Evolutionary conservation across 148 eudicot genomes (phyloP), one percentile per base, ranked within the genome.

Genomic region (Chenopodium quinoa): DNA sequence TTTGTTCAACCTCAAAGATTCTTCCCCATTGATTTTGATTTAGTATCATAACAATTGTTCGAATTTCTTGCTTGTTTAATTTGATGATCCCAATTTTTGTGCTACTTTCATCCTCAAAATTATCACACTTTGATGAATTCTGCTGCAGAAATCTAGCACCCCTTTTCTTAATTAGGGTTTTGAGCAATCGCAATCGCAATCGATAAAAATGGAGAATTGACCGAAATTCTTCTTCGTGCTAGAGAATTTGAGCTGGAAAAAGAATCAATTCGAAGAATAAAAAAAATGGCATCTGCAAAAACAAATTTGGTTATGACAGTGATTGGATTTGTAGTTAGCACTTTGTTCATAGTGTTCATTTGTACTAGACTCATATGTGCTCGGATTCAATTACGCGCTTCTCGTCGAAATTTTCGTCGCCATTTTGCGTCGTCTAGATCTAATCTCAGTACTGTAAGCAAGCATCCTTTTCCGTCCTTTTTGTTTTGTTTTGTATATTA

Each of bases 251-350:
- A 67, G 19, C 23, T 67, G 71, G 1, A 2, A 11, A 29, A 66
- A 29, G 17, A 67, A 56, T 1, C 71, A 22, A 27, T 29, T 67
- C 12, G 31, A 29, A 65, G 34, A 23, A 23, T 3, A 12, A 25
- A 67, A 58, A 69, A 62, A 76, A 93, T 93, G 90, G 82, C 83
- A 31, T 91, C 97, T 52, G 82, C 91, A 20, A 91, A 92, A 65
- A 85, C 88, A 74, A 93, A 95, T 81, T 84, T 93, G 85, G 99
- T 95, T 85, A 95, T 95, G 99, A 95, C 98, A 70, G 97, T 93
- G 82, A 92, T 93, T 73, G 98, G 94, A 46, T 93, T 95, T 76
- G 83, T 91, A 22, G 93, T 95, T 12, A 95, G 98, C 81, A 90
- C 90, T 52, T 79, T 93, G 85, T 95, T 95, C 80, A 95, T 95